Conservation (phyloP, 257 asterid species). For the Nicotiana attenuata region DNA sequence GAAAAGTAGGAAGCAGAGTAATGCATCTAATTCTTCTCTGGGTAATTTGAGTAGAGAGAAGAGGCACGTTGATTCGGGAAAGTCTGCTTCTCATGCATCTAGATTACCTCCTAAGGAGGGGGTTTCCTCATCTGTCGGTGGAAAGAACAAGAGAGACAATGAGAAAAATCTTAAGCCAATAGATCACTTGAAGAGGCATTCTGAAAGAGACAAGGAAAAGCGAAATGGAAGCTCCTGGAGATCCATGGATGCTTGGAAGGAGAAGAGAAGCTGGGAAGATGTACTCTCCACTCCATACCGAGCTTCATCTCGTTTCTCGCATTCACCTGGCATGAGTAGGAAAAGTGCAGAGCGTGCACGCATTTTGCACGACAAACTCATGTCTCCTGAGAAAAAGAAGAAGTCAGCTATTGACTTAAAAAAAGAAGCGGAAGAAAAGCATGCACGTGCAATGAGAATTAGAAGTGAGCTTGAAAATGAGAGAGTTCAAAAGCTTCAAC, state of each 20-base stretch:
- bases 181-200: conserved; percentile 49
- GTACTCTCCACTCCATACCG: conserved; percentile 80
- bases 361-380: conserved; percentile 86
- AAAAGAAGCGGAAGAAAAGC: conserved; percentile 95
- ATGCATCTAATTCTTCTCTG: conserved; percentile 36
- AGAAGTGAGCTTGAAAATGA: conserved; percentile 91
- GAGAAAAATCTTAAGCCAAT: conserved; percentile 48
- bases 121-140: conserved; percentile 27
- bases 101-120: conserved; percentile 47
- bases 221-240: conserved; percentile 55
- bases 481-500: conserved; percentile 93
- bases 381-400: conserved; percentile 97
- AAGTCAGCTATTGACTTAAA: conserved; percentile 79
- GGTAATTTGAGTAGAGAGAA: conserved; percentile 45
- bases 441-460: conserved; percentile 96
- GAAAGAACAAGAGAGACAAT: conserved; percentile 50
- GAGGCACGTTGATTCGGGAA: conserved; percentile 38
- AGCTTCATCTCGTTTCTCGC: conserved; percentile 81
- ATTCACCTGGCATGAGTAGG: conserved; percentile 88
- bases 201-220: conserved; percentile 73
- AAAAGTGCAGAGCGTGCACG: conserved; percentile 83
- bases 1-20: conserved; percentile 37
- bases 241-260: conserved; percentile 99
- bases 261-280: conserved; percentile 97
- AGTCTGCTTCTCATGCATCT: conserved; percentile 40